phyloP scores from a whole-genome alignment of 2,329 filamentous ascomycete species.

The Botrytis fragariae region DNA sequence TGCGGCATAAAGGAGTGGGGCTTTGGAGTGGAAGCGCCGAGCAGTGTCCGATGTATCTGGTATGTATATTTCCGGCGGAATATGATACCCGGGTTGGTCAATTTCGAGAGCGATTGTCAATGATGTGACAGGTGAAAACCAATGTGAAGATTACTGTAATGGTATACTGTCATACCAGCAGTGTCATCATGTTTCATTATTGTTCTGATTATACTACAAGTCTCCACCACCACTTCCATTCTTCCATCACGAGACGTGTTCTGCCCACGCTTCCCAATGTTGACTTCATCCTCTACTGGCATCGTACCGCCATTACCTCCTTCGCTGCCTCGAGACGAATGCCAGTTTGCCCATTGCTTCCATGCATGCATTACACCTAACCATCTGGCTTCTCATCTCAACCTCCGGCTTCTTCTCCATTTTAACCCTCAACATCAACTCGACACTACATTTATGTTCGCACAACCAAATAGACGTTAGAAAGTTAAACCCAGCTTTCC shows the following conservation, averaged over 20 bases:
- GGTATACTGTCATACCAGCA: background rate
- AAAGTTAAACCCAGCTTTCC: background rate
- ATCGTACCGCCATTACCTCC: background rate
- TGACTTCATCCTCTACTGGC: background rate
- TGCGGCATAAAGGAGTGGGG: background rate
- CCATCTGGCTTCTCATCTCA: background rate
- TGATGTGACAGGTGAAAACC: background rate
- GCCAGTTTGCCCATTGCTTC: background rate
- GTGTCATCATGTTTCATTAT: background rate
- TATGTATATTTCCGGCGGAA: background rate
- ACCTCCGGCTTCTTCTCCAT: background rate
- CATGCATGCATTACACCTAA: constrained; percentile 5
- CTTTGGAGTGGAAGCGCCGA: background rate
- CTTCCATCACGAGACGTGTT: background rate
- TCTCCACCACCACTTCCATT: background rate
- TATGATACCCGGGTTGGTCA: background rate
- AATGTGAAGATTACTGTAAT: background rate
- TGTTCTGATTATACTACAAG: background rate
- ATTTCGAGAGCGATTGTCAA: background rate
- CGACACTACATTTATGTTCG: constrained; percentile 1
- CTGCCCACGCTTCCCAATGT: background rate
- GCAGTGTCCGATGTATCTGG: background rate
- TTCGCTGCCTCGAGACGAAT: background rate
- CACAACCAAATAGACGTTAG: constrained; percentile 2
- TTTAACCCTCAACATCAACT: background rate